Base-by-base conservation (phyloP, 257 asterid genomes). In the Craterostigma plantagineum region DNA sequence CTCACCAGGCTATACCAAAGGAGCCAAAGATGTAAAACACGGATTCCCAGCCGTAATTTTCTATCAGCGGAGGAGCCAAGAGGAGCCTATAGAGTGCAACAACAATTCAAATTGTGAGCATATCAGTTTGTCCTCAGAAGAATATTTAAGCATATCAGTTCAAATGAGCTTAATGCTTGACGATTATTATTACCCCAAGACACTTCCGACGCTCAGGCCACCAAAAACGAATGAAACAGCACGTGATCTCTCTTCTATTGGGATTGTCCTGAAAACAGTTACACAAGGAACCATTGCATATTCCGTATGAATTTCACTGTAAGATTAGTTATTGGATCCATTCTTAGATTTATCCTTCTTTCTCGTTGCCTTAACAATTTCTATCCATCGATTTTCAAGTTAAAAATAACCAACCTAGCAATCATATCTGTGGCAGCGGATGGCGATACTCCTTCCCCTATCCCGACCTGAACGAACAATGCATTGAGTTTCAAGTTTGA, bases 401-500 rank as follows among this genome's bases (percentile, higher is more conserved):
- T 8, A 35, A 18, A 61, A 52, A 58, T 27, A 17, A 11, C 45
- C 16, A 63, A 81, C 98, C 95, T 73, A 63, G 98, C 98, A 60
- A 87, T 87, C 79, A 87, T 52, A 72, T 76, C 98, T 57, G 93
- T 87, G 53, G 98, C 98, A 55, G 98, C 93, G 55, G 98, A 72
- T 23, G 98, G 98, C 17, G 98, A 87, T 57, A 87, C 95, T 46
- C 98, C 98, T 79, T 87, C 98, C 43, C 98, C 98, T 45, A 87
- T 82, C 34, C 98, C 98, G 16, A 87, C 98, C 98, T 87, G 69
- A 38, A 42, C 53, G 43, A 48, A 16, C 12, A 34, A 41, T 49
- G 50, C 43, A 35, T 54, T 38, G 42, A 47, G 46, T 55, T n/a
- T n/a, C 51, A 37, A 38, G 17, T 47, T 15, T 50, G 51, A 48